Base-by-base conservation (phyloP, 179 eudicot genomes). In the Drosera spatulata region DNA sequence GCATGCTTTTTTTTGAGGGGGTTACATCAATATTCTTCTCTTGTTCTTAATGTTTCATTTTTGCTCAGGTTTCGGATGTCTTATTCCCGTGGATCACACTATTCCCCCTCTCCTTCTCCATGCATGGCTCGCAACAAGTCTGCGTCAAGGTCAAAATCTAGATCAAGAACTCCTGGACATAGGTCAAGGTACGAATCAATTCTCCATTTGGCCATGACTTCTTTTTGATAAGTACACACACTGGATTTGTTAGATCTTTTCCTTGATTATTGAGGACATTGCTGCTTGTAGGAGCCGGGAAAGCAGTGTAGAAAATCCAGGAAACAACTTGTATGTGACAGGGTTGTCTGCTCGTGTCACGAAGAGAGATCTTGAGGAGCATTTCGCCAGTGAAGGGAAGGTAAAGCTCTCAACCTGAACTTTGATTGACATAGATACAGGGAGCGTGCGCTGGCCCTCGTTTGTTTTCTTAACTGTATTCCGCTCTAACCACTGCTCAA, bases 301-400 rank as follows among this genome's bases (percentile, higher is more conserved):
- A 44, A 81, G 83, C 59, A 84, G 81, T 58, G 88, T 65, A n/a
- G n/a, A n/a, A n/a, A n/a, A n/a, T n/a, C n/a, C n/a, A n/a, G n/a
- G n/a, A n/a, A n/a, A n/a, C n/a, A 93, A 89, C 66, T 76, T 93
- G 63, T 93, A 93, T 80, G 99, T 93, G 67, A 93, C 97, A 3
- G 97, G 95, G 50, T 69, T 93, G 52, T 93, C 95, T 22, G 10
- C 90, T 8, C 79, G 97, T 65, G 79, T 90, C 47, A 81, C 93
- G 8, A 86, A 66, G 76, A 81, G 78, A 71, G 97, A 89, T 33
- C 77, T 93, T 52, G 95, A 89, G 80, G 85, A 86, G 69, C 99
- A 93, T 71, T 93, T 93, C 50, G 69, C 95, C 4, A 74, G 75
- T 60, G 97, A 93, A 71, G 99, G 99, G 63, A 85, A 78, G 91